A percentile compares a stretch with the other conserved stretches of the same genome.
These are phyloP conservation scores for Xylariales sp. DNA, from an alignment of 2,329 filamentous ascomycete species.

Conservation along the genomic window DNA sequence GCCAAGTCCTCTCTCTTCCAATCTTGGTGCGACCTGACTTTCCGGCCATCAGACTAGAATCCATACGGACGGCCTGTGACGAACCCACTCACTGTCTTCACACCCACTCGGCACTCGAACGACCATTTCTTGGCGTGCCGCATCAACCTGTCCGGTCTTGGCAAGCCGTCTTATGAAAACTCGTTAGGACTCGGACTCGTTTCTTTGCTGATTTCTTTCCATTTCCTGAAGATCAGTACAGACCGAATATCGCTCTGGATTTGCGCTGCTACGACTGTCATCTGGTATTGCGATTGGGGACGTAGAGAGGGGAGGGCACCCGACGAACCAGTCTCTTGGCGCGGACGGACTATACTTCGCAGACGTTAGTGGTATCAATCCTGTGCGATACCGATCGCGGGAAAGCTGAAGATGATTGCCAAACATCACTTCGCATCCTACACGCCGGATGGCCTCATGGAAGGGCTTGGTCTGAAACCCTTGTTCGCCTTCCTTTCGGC, in stretches of 20 bases:
- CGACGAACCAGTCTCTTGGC: too few relatives aligned
- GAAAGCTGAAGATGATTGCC: slow-evolving; percentile 3
- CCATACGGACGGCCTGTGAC: slow-evolving; percentile 3
- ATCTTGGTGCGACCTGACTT: neutral
- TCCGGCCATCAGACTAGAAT: slow-evolving; percentile 1
- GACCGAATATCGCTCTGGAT: too few relatives aligned
- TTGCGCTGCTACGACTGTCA: too few relatives aligned
- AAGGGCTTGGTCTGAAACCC: slow-evolving; percentile 11
- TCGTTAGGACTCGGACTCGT: too few relatives aligned
- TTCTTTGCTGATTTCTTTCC: too few relatives aligned
- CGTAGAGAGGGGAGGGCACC: too few relatives aligned
- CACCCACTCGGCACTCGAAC: neutral
- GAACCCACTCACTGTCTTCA: neutral
- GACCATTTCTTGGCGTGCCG: slow-evolving; percentile 6
- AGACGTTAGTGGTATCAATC: too few relatives aligned
- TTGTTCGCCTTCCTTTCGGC: slow-evolving; percentile 13
- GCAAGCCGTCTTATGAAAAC: neutral
- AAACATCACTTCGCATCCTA: slow-evolving; percentile 1
- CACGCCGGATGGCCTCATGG: slow-evolving; percentile 6
- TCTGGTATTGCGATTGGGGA: too few relatives aligned
- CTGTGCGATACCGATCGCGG: too few relatives aligned
- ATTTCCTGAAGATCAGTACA: too few relatives aligned
- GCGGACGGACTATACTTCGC: too few relatives aligned
- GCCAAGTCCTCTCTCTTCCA: neutral
- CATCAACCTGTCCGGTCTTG: slow-evolving; percentile 2